phyloP scores from a whole-genome alignment of 2,329 filamentous ascomycete species.

The Fusarium kyushuense region DNA sequence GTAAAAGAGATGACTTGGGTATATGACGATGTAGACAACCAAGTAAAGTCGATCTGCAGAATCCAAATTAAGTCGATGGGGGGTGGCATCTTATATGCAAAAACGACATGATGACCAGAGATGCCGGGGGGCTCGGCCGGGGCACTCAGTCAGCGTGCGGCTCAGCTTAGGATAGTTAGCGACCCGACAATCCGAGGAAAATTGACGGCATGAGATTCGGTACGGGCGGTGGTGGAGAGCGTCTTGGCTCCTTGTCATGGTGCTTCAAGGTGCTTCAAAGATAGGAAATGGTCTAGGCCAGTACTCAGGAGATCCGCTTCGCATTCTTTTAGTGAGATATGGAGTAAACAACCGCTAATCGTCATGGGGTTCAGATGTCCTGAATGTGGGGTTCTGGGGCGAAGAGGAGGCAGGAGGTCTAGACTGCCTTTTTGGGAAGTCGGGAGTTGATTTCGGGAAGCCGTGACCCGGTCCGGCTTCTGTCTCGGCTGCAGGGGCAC shows the following conservation, averaged over 20 bases:
- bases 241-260: constrained; percentile 20
- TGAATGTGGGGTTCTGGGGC: constrained; percentile 47
- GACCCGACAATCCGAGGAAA: constrained; percentile 36
- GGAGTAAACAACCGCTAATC: constrained; percentile 17
- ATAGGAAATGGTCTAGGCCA: constrained; percentile 16
- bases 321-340: constrained; percentile 4
- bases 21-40: constrained; percentile 13
- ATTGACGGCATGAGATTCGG: constrained; percentile 41
- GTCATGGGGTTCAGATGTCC: constrained; percentile 36
- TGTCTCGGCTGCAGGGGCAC: constrained; percentile 39
- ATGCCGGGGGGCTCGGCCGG: constrained; percentile 27
- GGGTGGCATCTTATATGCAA: constrained; percentile 37
- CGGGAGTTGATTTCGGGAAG: constrained; percentile 50
- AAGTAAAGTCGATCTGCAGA: constrained; percentile 14
- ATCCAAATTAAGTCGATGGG: constrained; percentile 13
- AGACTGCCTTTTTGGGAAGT: constrained; percentile 44
- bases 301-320: constrained; percentile 16
- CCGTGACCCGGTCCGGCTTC: constrained; percentile 43
- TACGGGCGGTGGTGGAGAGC: constrained; percentile 30
- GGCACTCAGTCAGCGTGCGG: constrained; percentile 21
- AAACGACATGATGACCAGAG: constrained; percentile 25
- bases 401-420: constrained; percentile 37
- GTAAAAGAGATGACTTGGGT: constrained; percentile 13
- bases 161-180: constrained; percentile 5
- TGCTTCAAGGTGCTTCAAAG: background rate